A percentile compares a stretch with the other conserved stretches of the same genome.
Evolutionary conservation across 2,329 filamentous ascomycete species (phyloP).

Genomic region (Alternaria rosae): DNA sequence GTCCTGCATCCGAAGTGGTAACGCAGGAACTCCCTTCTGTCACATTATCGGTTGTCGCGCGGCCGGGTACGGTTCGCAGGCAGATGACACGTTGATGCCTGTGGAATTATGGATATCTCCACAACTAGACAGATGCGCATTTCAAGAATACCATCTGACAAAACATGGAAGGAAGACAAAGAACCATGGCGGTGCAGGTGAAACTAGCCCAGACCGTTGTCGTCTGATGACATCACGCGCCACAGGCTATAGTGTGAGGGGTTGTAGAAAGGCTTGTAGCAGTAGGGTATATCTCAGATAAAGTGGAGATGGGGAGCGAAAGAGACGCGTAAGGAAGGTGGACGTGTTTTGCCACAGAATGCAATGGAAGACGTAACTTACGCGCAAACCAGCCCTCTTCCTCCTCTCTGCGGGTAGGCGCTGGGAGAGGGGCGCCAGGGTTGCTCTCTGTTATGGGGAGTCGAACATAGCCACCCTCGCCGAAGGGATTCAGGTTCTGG

Average conservation of each 20-base stretch:
- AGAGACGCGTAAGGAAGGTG: slow-evolving; percentile 13
- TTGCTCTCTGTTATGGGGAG: slow-evolving; percentile 80
- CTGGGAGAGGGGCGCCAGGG: slow-evolving; percentile 84
- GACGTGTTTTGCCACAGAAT: slow-evolving; percentile 29
- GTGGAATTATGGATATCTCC: slow-evolving; percentile 11
- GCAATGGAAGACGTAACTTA: slow-evolving; percentile 66
- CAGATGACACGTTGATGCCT: slow-evolving; percentile 36
- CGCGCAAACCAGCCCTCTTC: slow-evolving; percentile 94
- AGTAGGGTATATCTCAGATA: slow-evolving; percentile 14
- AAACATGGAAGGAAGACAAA: slow-evolving; percentile 15
- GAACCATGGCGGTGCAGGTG: slow-evolving; percentile 31
- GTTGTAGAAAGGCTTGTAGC: neutral
- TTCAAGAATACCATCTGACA: slow-evolving; percentile 31
- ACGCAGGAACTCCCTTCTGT: slow-evolving; percentile 55
- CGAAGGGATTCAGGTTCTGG: slow-evolving; percentile 87
- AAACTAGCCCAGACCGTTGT: slow-evolving; percentile 34
- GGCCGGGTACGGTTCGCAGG: slow-evolving; percentile 35
- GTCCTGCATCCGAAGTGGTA: slow-evolving; percentile 46
- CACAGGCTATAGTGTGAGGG: slow-evolving; percentile 11
- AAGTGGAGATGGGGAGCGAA: slow-evolving; percentile 18
- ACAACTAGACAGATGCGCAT: slow-evolving; percentile 21
- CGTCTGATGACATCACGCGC: slow-evolving; percentile 41
- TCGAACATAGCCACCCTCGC: slow-evolving; percentile 84
- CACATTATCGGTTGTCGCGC: slow-evolving; percentile 33
- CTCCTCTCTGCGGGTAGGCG: slow-evolving; percentile 84